These are phyloP conservation scores for Hyaloscypha bicolor DNA, from an alignment of 495 filamentous ascomycete genomes.

Conservation along the genomic window DNA sequence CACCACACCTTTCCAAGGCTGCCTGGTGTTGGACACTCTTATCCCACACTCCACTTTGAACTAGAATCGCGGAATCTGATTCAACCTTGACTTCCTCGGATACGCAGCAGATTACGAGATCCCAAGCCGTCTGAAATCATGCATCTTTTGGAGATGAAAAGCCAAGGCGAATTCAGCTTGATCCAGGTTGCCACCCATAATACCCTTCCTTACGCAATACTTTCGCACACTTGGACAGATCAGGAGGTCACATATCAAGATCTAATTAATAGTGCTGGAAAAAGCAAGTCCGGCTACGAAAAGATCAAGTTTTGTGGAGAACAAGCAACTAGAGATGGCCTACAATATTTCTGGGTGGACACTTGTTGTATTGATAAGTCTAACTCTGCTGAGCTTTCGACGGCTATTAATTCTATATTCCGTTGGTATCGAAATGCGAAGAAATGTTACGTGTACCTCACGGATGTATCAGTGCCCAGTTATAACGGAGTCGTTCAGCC, in stretches of 20 bases:
- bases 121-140: not conserved
- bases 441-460: constrained; percentile 5
- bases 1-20: too few species aligned
- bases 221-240: constrained; percentile 33
- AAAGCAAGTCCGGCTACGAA: constrained; percentile 12
- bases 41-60: too few species aligned
- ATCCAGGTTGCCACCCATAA: constrained; percentile 10
- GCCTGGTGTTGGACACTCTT: too few species aligned
- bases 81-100: too few species aligned
- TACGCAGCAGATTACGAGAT: too few species aligned
- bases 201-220: constrained; percentile 33
- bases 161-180: constrained; percentile 20
- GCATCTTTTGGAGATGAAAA: constrained; percentile 12
- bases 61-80: too few species aligned
- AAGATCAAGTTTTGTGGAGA: constrained; percentile 14
- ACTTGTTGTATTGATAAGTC: constrained; percentile 4
- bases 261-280: constrained; percentile 6
- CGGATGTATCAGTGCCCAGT: not conserved
- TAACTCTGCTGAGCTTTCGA: not conserved
- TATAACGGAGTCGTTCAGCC: not conserved
- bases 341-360: too few species aligned
- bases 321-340: not conserved
- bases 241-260: constrained; percentile 24
- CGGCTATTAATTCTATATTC: constrained; percentile 6
- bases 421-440: not conserved